Conservation (phyloP, 148 eudicot species). For the Polygonum maritimum region DNA sequence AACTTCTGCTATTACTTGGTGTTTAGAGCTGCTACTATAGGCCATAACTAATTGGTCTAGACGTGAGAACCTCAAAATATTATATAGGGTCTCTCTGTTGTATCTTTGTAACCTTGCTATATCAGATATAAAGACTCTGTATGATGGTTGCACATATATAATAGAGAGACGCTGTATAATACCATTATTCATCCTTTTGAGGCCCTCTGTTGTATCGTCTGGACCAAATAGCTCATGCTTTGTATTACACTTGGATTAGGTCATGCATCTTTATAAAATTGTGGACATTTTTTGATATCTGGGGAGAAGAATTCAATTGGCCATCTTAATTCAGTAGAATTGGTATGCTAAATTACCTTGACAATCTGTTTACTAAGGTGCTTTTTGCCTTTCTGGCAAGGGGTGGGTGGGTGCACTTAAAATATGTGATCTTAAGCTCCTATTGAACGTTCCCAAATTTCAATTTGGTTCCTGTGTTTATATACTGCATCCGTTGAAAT, state of each 20-base stretch:
- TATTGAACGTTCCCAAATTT: background rate
- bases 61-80: background rate
- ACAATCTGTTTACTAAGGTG: background rate
- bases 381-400: no score
- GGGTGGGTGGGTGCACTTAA: no score
- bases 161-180: background rate
- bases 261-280: background rate
- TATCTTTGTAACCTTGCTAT: background rate
- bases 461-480: background rate
- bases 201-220: background rate
- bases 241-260: no score
- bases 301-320: background rate
- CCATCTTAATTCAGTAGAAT: background rate
- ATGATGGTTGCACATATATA: no score
- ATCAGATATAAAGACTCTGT: background rate
- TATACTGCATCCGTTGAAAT: background rate
- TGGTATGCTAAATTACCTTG: background rate
- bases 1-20: background rate
- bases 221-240: no score
- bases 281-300: background rate
- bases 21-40: no score
- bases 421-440: background rate
- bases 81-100: background rate
- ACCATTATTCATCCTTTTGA: background rate
- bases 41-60: background rate